Evolutionary conservation across 108 stramenopile genomes (phyloP).

Genomic region (Cyclotella atomus): DNA sequence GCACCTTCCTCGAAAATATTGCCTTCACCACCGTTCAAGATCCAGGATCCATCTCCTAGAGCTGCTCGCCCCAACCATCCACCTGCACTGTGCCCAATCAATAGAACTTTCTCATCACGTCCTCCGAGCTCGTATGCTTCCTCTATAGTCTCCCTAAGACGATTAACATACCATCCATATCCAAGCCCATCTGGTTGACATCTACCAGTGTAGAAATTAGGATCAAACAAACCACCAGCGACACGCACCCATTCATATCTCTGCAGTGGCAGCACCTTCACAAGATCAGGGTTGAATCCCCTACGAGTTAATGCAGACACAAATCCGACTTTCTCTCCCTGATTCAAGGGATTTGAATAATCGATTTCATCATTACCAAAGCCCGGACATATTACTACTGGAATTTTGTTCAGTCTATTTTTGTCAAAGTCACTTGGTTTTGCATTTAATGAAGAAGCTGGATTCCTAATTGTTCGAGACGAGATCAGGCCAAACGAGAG

Average conservation of each 20-base stretch:
- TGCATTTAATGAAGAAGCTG: not conserved
- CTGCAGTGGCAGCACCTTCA: slow-evolving; percentile 72
- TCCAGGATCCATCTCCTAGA: slow-evolving; percentile 72
- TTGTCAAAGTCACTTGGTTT: not conserved
- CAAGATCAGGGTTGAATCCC: slow-evolving; percentile 61
- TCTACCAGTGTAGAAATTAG: slow-evolving; percentile 72
- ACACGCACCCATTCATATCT: slow-evolving; percentile 89
- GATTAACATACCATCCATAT: slow-evolving; percentile 89
- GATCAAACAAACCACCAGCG: slow-evolving; percentile 70
- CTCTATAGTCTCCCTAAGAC: slow-evolving; percentile 61
- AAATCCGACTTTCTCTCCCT: slow-evolving; percentile 49
- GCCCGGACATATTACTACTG: slow-evolving; percentile 70
- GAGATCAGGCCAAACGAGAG: not conserved
- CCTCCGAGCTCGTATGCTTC: slow-evolving; percentile 38
- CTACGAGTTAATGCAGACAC: slow-evolving; percentile 49
- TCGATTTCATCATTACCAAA: slow-evolving; percentile 87
- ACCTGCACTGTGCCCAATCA: slow-evolving; percentile 88
- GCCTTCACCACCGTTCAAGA: slow-evolving; percentile 23
- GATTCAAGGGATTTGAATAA: slow-evolving; percentile 62
- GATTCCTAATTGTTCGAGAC: not conserved
- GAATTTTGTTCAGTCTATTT: slow-evolving; percentile 21
- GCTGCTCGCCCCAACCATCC: slow-evolving; percentile 93
- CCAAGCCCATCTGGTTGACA: slow-evolving; percentile 68
- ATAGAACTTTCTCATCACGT: slow-evolving; percentile 55
- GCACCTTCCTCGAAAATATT: slow-evolving; percentile 3